phyloP scores from a whole-genome alignment of 2,329 filamentous ascomycete species.

The Elsinoe batatas region DNA sequence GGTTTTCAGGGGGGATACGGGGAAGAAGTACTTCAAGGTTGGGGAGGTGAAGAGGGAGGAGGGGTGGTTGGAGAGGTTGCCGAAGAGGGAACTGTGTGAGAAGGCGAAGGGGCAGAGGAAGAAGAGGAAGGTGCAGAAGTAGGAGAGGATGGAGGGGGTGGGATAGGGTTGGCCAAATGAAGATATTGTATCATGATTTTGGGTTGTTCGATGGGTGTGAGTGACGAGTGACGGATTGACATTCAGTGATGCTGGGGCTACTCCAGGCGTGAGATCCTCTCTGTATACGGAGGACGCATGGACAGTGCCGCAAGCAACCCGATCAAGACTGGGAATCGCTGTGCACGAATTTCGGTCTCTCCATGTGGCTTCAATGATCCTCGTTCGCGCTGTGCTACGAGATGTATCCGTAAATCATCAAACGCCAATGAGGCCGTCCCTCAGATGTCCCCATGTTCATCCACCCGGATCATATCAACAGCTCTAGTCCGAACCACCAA shows the following conservation, averaged over 20 bases:
- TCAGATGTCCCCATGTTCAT: conserved; percentile 8
- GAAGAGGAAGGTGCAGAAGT: conserved; percentile 25
- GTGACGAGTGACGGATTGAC: too few relatives aligned
- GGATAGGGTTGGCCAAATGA: not conserved
- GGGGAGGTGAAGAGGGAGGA: conserved; percentile 59
- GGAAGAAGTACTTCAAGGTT: conserved; percentile 71
- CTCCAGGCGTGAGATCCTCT: too few relatives aligned
- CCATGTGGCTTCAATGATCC: conserved; percentile 2
- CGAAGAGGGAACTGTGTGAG: conserved; percentile 58
- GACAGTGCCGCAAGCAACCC: too few relatives aligned
- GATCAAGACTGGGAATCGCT: too few relatives aligned
- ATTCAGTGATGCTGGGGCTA: too few relatives aligned
- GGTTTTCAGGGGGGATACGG: conserved; percentile 58
- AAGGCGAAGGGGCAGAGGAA: conserved; percentile 58
- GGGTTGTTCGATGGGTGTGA: too few relatives aligned
- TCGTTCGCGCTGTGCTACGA: conserved; percentile 12
- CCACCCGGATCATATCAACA: not conserved
- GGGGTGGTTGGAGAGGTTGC: conserved; percentile 49
- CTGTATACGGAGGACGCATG: too few relatives aligned
- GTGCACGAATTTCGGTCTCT: too few relatives aligned
- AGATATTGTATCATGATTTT: too few relatives aligned
- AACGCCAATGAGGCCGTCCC: conserved; percentile 12
- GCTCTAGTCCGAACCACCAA: conserved; percentile 21
- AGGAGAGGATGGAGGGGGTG: conserved; percentile 14
- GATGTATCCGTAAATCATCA: conserved; percentile 13